Percentiles rank a stretch among this genome's conserved stretches.
Conservation (phyloP, 805 yeast species). For the Lachancea thermotolerans region DNA sequence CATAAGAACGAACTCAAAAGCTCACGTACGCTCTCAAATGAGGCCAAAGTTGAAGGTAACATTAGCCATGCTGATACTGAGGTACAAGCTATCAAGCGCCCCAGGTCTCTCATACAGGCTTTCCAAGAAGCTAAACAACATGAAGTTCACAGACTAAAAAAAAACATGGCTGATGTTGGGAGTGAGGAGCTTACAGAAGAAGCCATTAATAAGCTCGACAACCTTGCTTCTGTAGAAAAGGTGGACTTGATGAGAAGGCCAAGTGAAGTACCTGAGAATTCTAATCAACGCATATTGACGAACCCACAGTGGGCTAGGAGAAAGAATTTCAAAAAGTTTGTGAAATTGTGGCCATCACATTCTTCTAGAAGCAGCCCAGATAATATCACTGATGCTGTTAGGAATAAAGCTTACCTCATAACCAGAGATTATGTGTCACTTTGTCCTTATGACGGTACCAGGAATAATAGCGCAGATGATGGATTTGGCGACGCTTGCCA, state of each 20-base stretch:
- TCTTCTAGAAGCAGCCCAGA: slow-evolving; percentile 1
- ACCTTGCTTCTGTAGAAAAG: slow-evolving; percentile 23
- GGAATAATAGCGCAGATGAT: neutral
- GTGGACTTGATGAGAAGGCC: neutral
- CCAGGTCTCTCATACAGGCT: slow-evolving; percentile 25
- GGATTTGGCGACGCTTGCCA: neutral
- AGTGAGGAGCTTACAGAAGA: slow-evolving; percentile 26
- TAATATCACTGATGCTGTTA: slow-evolving; percentile 8
- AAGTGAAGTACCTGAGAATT: neutral
- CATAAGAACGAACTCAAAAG: too few species aligned
- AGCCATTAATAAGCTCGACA: slow-evolving; percentile 27
- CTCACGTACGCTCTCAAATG: neutral
- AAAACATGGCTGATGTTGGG: slow-evolving; percentile 22
- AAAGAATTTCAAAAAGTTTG: slow-evolving; percentile 37
- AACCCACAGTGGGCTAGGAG: slow-evolving; percentile 27
- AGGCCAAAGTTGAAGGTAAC: neutral
- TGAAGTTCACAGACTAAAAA: slow-evolving; percentile 25
- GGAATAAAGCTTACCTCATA: slow-evolving; percentile 22
- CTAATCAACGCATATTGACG: neutral
- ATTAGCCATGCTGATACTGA: neutral
- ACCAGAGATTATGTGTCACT: slow-evolving; percentile 32
- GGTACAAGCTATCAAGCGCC: neutral
- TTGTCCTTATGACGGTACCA: neutral
- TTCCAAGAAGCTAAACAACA: slow-evolving; percentile 27
- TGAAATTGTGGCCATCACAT: slow-evolving; percentile 25